Conservation (phyloP, 2,329 filamentous ascomycete genomes). For the Fusarium nanum region DNA sequence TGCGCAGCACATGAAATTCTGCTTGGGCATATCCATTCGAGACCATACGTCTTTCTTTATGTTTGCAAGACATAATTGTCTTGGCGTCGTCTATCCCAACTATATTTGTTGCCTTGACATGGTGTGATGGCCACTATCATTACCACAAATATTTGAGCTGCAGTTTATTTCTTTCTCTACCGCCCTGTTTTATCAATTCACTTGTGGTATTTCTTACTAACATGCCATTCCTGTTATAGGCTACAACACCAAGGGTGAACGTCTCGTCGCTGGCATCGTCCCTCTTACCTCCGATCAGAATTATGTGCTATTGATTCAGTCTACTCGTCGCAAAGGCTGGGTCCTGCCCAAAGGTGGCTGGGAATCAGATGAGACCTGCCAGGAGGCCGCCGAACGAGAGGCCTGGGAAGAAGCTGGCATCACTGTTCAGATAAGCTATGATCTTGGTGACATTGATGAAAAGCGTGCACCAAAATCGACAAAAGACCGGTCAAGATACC, state of each 20-base stretch:
- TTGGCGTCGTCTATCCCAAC: slow-evolving; percentile 3
- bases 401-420: slow-evolving; percentile 99
- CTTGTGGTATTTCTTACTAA: slow-evolving; percentile 28
- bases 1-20: slow-evolving; percentile 10
- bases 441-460: slow-evolving; percentile 88
- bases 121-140: slow-evolving; percentile 9
- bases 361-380: slow-evolving; percentile 92
- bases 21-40: not conserved
- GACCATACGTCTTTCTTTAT: not conserved
- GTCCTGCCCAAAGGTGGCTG: slow-evolving; percentile 97
- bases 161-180: not conserved
- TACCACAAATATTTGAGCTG: slow-evolving; percentile 23
- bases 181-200: slow-evolving; percentile 7
- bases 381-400: slow-evolving; percentile 86
- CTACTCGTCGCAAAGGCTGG: slow-evolving; percentile 90
- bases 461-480: slow-evolving; percentile 81
- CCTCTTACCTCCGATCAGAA: slow-evolving; percentile 87
- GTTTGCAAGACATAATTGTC: slow-evolving; percentile 2
- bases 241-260: slow-evolving; percentile 91
- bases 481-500: slow-evolving; percentile 73
- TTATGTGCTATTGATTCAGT: slow-evolving; percentile 93
- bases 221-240: slow-evolving; percentile 64
- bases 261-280: slow-evolving; percentile 94
- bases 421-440: slow-evolving; percentile 82
- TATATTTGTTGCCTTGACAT: slow-evolving; percentile 11